phyloP scores from a whole-genome alignment of 495 filamentous ascomycete species.

The Aspergillus cristatus region DNA sequence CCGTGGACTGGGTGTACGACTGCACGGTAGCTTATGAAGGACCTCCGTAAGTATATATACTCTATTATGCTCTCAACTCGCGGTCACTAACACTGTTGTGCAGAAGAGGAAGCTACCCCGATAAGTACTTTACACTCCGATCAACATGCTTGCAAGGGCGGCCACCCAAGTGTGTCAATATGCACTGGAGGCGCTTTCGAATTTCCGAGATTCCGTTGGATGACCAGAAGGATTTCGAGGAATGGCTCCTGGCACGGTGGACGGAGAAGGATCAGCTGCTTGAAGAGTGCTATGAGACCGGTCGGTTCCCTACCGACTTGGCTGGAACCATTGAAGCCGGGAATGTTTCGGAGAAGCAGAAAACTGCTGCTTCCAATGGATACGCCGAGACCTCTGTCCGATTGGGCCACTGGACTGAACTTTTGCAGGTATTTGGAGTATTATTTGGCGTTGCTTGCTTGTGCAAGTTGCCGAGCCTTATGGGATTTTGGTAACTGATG shows the following conservation, averaged over 20 bases:
- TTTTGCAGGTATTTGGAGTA: slow-evolving; percentile 48
- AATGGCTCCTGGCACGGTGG: slow-evolving; percentile 53
- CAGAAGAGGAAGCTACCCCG: slow-evolving; percentile 51
- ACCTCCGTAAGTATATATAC: slow-evolving; percentile 53
- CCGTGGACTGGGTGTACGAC: slow-evolving; percentile 60
- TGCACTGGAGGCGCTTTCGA: slow-evolving; percentile 58
- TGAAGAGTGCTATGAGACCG: slow-evolving; percentile 47
- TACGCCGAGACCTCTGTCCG: slow-evolving; percentile 52
- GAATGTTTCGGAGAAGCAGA: slow-evolving; percentile 22
- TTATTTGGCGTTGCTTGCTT: slow-evolving; percentile 22
- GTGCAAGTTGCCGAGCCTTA: slow-evolving; percentile 19
- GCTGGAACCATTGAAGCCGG: slow-evolving; percentile 34
- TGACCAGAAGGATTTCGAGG: slow-evolving; percentile 45
- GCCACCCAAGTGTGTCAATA: slow-evolving; percentile 61
- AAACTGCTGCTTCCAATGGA: slow-evolving; percentile 29
- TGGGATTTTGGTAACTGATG: slow-evolving; percentile 1
- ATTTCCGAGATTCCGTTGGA: slow-evolving; percentile 51
- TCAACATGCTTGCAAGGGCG: slow-evolving; percentile 55
- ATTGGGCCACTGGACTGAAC: slow-evolving; percentile 42
- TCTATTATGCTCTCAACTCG: too few species aligned
- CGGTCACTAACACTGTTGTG: not conserved
- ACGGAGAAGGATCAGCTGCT: slow-evolving; percentile 54
- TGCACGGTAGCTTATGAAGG: slow-evolving; percentile 63
- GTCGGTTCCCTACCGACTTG: slow-evolving; percentile 52
- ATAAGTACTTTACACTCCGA: slow-evolving; percentile 58